Base-by-base conservation (phyloP, 2,329 filamentous ascomycete genomes). In the Talaromyces funiculosus region DNA sequence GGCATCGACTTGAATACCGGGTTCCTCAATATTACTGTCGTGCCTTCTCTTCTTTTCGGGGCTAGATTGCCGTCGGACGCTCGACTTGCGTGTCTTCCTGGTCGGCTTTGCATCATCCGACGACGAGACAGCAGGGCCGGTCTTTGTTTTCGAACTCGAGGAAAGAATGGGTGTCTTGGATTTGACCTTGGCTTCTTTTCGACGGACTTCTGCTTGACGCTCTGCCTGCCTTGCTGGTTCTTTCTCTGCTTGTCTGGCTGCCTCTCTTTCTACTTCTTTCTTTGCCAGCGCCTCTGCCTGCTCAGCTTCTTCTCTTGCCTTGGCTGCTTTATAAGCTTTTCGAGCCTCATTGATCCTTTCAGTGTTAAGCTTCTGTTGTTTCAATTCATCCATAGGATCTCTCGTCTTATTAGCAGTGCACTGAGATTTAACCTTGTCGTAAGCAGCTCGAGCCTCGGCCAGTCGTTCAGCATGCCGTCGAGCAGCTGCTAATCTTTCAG, bases 381-480 rank as follows among this genome's bases (percentile, higher is more conserved):
- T 33, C 9, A 60, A 24, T 14, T 53, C 55, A 31, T 58, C 61
- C 53, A 40, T 22, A 1, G 57, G 43, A 1, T 20, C 24, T 35
- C 24, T 62, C 7, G n/a, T 53, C 29, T 51, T 38, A 14, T 60
- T 62, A 2, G 53, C 29, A 14, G 35, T 40, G 10, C 22, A 56
- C 20, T 57, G 56, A 9, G 40, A 20, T 10, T 62, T 59, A 24
- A 42, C 60, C 26, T 57, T 59, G 22, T 60, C 57, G 45, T 60
- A 62, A 9, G 61, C 61, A 53, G 53, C 53, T 16, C 57, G 57
- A 29, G 57, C 61, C 33, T 62, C 61, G 2, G 61, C 61, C 37
- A 62, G 58, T 51, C 57, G 26, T 26, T 62, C 61, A n/a, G 61
- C 61, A n/a, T 60, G 53, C 26, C 60, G 40, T 18, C 61, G 57